Evolutionary conservation across 75 land plant species (phyloP).

Genomic region (Selaginella moellendorffii): DNA sequence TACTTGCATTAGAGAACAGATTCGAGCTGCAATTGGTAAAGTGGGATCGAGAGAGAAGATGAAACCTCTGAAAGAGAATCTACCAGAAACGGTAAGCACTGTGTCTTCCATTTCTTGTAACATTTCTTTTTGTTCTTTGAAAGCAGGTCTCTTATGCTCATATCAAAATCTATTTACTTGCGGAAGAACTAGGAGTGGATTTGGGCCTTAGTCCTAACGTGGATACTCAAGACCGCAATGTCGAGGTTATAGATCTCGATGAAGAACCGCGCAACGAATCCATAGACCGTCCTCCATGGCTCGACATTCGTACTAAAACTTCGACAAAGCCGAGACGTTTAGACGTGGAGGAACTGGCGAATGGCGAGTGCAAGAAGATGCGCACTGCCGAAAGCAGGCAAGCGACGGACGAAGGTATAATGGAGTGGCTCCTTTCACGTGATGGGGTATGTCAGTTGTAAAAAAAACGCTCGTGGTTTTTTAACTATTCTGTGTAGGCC

Average conservation of each 20-base stretch:
- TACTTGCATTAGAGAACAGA: conserved; percentile 15
- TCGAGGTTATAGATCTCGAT: not conserved
- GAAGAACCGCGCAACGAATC: not conserved
- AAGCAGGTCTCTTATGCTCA: conserved; percentile 43
- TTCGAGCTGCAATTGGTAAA: conserved; percentile 32
- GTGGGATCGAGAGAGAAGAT: conserved; percentile 56
- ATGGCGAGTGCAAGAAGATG: not conserved
- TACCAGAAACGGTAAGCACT: conserved; percentile 48
- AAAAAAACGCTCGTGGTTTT: not conserved
- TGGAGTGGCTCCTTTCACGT: not conserved
- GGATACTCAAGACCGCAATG: not conserved
- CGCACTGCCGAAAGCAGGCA: not conserved
- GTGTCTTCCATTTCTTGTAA: not conserved
- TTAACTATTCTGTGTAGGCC: not conserved
- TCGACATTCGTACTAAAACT: conserved; percentile 1
- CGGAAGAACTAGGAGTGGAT: conserved; percentile 35
- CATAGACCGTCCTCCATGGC: conserved; percentile 18
- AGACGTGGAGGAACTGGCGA: not conserved
- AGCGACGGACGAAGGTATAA: not conserved
- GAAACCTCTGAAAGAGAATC: conserved; percentile 64
- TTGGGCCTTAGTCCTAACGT: conserved; percentile 14
- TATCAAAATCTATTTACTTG: conserved; percentile 33
- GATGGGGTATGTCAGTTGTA: not conserved
- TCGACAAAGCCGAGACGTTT: not conserved
- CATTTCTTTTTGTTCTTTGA: not conserved